Percentiles rank a stretch among this genome's conserved stretches.
These are phyloP conservation scores for Grammothele lineata DNA, from an alignment of 768 basidiomycete species.

Conservation along the genomic window DNA sequence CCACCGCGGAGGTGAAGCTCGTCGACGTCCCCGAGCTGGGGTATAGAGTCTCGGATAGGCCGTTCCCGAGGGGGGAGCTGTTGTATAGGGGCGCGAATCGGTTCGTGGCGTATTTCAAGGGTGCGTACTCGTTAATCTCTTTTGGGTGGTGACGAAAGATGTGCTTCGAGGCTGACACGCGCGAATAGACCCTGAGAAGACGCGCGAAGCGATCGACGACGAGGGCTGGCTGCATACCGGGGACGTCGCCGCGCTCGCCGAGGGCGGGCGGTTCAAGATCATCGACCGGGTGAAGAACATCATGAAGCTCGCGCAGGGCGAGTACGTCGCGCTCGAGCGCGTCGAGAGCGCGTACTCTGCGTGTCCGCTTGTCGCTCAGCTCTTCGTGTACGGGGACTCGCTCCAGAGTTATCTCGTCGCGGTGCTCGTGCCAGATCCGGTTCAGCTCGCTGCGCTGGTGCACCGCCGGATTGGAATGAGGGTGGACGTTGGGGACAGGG, in stretches of 20 bases:
- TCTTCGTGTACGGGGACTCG: constrained; percentile 89
- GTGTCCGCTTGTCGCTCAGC: constrained; percentile 65
- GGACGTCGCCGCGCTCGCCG: constrained; percentile 82
- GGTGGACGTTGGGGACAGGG: constrained; percentile 46
- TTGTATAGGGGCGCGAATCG: constrained; percentile 62
- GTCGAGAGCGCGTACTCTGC: constrained; percentile 78
- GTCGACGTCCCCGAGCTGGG: constrained; percentile 90
- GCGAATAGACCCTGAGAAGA: constrained; percentile 72
- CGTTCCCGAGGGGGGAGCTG: constrained; percentile 88
- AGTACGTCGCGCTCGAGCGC: constrained; percentile 97
- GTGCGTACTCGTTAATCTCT: constrained; percentile 32
- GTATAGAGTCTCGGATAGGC: constrained; percentile 82
- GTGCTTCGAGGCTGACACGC: not conserved
- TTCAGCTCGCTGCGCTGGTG: constrained; percentile 59
- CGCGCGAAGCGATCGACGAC: constrained; percentile 70
- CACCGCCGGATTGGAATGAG: constrained; percentile 46
- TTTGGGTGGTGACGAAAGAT: not conserved
- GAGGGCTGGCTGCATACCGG: constrained; percentile 94
- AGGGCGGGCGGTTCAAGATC: constrained; percentile 77
- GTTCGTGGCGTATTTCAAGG: constrained; percentile 76
- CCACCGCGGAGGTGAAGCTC: constrained; percentile 78
- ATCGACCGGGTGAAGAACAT: constrained; percentile 99
- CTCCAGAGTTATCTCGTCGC: constrained; percentile 83
- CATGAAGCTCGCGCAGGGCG: constrained; percentile 97
- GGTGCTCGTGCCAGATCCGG: constrained; percentile 80